A percentile compares a stretch with the other conserved stretches of the same genome.
These are phyloP conservation scores for Cladobotryum protrusum DNA, from an alignment of 2,329 filamentous ascomycete genomes.

Conservation along the genomic window DNA sequence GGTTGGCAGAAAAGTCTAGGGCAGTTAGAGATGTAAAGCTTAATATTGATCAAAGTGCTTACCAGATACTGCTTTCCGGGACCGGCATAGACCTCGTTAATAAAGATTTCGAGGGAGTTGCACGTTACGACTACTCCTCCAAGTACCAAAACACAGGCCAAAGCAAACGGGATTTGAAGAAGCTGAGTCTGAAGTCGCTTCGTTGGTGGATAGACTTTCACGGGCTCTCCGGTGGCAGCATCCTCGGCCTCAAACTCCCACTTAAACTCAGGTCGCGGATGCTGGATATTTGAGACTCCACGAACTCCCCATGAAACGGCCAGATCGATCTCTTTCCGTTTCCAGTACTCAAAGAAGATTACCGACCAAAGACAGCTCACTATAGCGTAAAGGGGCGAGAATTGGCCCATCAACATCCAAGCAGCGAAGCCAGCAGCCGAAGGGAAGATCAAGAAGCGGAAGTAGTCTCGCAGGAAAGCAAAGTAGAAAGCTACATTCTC, in stretches of 20 bases:
- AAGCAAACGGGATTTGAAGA: slow-evolving; percentile 77
- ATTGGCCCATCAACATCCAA: slow-evolving; percentile 79
- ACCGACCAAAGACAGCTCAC: slow-evolving; percentile 80
- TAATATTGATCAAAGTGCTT: slow-evolving; percentile 27
- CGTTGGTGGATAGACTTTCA: slow-evolving; percentile 67
- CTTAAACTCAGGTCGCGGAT: slow-evolving; percentile 68
- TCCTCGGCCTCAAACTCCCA: slow-evolving; percentile 74
- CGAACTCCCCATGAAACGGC: slow-evolving; percentile 84
- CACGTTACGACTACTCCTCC: slow-evolving; percentile 78
- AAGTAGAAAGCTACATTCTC: slow-evolving; percentile 92
- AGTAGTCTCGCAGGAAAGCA: slow-evolving; percentile 87
- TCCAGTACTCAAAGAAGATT: slow-evolving; percentile 93
- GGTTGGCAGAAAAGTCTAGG: slow-evolving; percentile 80
- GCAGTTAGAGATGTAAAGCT: slow-evolving; percentile 12
- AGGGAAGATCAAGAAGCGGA: slow-evolving; percentile 76
- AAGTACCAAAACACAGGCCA: slow-evolving; percentile 64
- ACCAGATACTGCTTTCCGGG: slow-evolving; percentile 81
- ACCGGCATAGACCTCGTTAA: slow-evolving; percentile 87
- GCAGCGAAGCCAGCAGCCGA: slow-evolving; percentile 69
- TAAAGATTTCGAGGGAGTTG: slow-evolving; percentile 92
- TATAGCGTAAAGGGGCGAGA: slow-evolving; percentile 74
- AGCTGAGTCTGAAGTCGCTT: slow-evolving; percentile 73
- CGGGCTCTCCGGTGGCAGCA: slow-evolving; percentile 71
- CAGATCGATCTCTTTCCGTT: slow-evolving; percentile 82
- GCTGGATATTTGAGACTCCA: slow-evolving; percentile 75